A percentile compares a stretch with the other conserved stretches of the same genome.
phyloP scores from a whole-genome alignment of 2,329 filamentous ascomycete genomes.

The Aspergillus brasiliensis region DNA sequence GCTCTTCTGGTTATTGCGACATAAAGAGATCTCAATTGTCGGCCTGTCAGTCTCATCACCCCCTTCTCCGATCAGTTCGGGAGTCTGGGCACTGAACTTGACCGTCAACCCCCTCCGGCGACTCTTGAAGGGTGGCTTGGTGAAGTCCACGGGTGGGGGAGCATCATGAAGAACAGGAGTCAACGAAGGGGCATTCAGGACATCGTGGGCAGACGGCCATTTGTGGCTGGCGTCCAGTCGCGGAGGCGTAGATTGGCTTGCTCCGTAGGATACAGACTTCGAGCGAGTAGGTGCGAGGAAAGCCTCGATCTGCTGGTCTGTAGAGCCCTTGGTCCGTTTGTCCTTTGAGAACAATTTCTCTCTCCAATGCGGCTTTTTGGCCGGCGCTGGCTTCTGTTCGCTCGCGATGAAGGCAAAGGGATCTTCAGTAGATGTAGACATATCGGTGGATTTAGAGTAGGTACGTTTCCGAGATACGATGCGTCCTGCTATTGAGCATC shows the following conservation, averaged over 20 bases:
- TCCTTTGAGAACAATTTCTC: slow-evolving; percentile 53
- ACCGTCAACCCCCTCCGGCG: slow-evolving; percentile 71
- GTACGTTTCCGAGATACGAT: slow-evolving; percentile 1
- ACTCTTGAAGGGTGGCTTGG: slow-evolving; percentile 33
- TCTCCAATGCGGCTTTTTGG: slow-evolving; percentile 47
- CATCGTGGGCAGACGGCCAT: slow-evolving; percentile 36
- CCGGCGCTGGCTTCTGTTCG: slow-evolving; percentile 32
- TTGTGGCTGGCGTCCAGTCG: slow-evolving; percentile 40
- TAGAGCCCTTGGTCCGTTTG: slow-evolving; percentile 37
- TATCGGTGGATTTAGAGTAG: slow-evolving; percentile 22
- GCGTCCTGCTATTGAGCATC: slow-evolving; percentile 35
- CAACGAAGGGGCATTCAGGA: slow-evolving; percentile 23
- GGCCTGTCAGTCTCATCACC: slow-evolving; percentile 81
- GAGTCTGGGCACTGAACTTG: slow-evolving; percentile 69
- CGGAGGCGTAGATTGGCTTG: slow-evolving; percentile 34
- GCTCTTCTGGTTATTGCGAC: slow-evolving; percentile 29
- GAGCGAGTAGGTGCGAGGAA: slow-evolving; percentile 60
- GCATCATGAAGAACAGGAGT: slow-evolving; percentile 22
- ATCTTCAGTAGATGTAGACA: slow-evolving; percentile 41
- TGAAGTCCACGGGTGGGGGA: slow-evolving; percentile 22
- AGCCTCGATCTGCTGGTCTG: slow-evolving; percentile 55
- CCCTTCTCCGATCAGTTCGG: slow-evolving; percentile 85
- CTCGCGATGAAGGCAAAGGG: slow-evolving; percentile 39
- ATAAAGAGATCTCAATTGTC: slow-evolving; percentile 68
- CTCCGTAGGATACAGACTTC: slow-evolving; percentile 29